Conservation (phyloP, 177 flowering plant species). For the Vitis hybrid region DNA sequence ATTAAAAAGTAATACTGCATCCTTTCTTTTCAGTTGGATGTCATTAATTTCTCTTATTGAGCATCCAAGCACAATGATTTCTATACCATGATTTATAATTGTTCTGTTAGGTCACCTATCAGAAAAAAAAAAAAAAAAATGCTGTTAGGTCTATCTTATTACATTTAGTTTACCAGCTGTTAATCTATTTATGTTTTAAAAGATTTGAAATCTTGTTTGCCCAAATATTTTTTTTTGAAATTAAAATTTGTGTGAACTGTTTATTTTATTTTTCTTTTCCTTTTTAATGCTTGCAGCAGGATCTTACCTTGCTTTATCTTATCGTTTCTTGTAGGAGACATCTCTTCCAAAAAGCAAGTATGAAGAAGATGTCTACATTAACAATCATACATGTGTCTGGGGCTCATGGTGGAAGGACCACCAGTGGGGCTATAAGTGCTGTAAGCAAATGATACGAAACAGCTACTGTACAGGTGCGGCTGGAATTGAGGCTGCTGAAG, state of each 20-base stretch:
- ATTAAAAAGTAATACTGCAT: too few species aligned
- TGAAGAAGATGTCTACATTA: slow-evolving; percentile 80
- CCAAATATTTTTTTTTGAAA: too few species aligned
- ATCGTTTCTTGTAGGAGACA: slow-evolving; percentile 44
- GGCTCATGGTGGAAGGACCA: slow-evolving; percentile 99
- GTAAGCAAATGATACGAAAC: slow-evolving; percentile 68
- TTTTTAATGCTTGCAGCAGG: not conserved
- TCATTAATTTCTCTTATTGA: too few species aligned
- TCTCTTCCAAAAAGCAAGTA: slow-evolving; percentile 81
- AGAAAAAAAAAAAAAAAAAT: too few species aligned
- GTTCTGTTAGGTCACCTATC: too few species aligned
- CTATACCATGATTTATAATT: too few species aligned
- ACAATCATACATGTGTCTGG: slow-evolving; percentile 87
- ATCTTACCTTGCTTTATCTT: not conserved
- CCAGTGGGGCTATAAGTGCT: slow-evolving; percentile 95
- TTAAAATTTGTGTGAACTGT: not conserved
- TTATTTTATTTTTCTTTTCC: not conserved
- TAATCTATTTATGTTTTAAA: too few species aligned
- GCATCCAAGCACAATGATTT: too few species aligned
- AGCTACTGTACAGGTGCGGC: slow-evolving; percentile 90
- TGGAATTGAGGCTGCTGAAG: slow-evolving; percentile 94
- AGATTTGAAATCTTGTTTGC: too few species aligned
- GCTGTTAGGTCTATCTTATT: too few species aligned
- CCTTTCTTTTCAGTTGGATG: too few species aligned
- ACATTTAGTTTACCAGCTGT: too few species aligned